A percentile compares a stretch with the other conserved stretches of the same genome.
phyloP scores from a whole-genome alignment of 805 yeast genomes.

The Candida berthetii region DNA sequence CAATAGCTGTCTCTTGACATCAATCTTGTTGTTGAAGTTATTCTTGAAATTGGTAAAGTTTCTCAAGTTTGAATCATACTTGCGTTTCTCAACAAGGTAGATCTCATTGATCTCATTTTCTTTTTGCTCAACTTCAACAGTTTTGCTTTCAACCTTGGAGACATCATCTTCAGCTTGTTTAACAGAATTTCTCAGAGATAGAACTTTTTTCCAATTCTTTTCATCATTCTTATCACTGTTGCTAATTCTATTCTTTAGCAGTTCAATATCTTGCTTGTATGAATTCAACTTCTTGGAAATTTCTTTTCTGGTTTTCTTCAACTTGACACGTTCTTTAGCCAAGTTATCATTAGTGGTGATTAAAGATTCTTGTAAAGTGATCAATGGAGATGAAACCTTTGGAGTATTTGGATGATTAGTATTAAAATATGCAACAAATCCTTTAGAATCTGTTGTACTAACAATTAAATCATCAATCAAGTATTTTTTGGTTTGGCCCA shows the following conservation, averaged over 20 bases:
- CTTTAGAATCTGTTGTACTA: constrained; percentile 24
- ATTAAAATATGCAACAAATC: constrained; percentile 12
- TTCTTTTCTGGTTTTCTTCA: constrained; percentile 54
- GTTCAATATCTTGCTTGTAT: constrained; percentile 51
- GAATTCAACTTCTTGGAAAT: constrained; percentile 45
- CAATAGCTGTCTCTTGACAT: constrained; percentile 15
- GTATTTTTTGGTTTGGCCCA: constrained; percentile 19
- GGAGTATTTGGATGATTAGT: constrained; percentile 26
- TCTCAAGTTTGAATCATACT: constrained; percentile 29
- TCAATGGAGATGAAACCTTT: constrained; percentile 45
- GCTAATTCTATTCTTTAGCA: constrained; percentile 38
- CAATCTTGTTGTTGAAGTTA: constrained; percentile 19
- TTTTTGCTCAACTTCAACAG: constrained; percentile 9
- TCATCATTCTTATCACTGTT: constrained; percentile 50
- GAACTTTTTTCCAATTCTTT: constrained; percentile 28
- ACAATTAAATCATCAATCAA: constrained; percentile 32
- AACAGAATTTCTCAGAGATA: constrained; percentile 13
- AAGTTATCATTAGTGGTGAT: constrained; percentile 57
- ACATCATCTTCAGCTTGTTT: constrained; percentile 20
- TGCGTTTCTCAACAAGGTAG: constrained; percentile 29
- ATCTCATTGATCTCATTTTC: constrained; percentile 32
- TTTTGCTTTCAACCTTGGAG: constrained; percentile 11
- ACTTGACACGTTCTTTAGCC: constrained; percentile 47
- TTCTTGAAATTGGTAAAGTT: constrained; percentile 24
- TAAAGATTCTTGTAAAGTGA: constrained; percentile 59